phyloP scores from a whole-genome alignment of 768 basidiomycete species.

The Mycena belliarum region DNA sequence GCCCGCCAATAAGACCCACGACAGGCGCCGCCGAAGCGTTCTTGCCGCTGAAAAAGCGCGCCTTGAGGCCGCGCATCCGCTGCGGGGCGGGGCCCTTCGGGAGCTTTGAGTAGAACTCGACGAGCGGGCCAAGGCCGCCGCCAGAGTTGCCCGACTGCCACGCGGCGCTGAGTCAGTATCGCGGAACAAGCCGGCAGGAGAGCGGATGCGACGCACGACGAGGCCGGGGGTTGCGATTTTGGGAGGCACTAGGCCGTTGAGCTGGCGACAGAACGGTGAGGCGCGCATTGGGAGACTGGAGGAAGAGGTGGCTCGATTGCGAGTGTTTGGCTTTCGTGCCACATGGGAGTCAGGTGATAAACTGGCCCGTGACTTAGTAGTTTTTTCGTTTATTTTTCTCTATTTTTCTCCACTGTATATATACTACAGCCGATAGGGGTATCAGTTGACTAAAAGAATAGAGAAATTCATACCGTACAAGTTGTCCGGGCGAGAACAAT shows the following conservation, averaged over 20 bases:
- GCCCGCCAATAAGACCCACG: constrained; percentile 58
- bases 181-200: neutral
- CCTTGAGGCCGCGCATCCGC: constrained; percentile 70
- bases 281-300: constrained; percentile 68
- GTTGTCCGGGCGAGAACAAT: too few relatives aligned
- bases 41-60: constrained; percentile 79
- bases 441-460: too few relatives aligned
- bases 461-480: too few relatives aligned
- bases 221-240: constrained; percentile 92
- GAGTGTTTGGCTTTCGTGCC: neutral
- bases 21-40: constrained; percentile 79
- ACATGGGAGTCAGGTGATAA: too few relatives aligned
- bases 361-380: too few relatives aligned
- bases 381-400: too few relatives aligned
- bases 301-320: constrained; percentile 4
- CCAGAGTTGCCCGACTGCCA: constrained; percentile 78
- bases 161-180: neutral
- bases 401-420: too few relatives aligned
- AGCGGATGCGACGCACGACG: constrained; percentile 56
- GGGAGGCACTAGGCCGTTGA: constrained; percentile 85
- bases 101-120: constrained; percentile 95
- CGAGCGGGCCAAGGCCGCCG: constrained; percentile 78
- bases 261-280: constrained; percentile 81
- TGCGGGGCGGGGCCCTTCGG: constrained; percentile 82
- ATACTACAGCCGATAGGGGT: too few relatives aligned